A percentile compares a stretch with the other conserved stretches of the same genome.
Conservation (phyloP, 768 basidiomycete genomes). For the Hydnum rufescens region DNA sequence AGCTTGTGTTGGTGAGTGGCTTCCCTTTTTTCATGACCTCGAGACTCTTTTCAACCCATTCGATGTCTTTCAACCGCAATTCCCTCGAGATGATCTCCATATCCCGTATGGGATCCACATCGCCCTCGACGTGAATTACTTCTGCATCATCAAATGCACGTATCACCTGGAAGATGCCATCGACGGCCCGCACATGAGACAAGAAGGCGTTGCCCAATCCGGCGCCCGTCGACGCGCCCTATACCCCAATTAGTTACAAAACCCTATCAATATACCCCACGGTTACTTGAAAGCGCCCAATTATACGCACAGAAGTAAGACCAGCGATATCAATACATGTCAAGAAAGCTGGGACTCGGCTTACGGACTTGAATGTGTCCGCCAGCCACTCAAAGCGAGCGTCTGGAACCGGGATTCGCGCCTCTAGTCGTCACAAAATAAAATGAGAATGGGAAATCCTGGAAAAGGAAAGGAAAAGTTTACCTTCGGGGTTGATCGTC, state of each 20-base stretch:
- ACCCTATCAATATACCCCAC: neutral
- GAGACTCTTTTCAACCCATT: constrained; percentile 89
- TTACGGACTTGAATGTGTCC: constrained; percentile 72
- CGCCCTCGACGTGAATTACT: constrained; percentile 97
- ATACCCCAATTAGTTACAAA: neutral
- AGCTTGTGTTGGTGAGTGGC: constrained; percentile 46
- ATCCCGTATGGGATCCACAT: constrained; percentile 86
- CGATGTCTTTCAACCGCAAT: constrained; percentile 88
- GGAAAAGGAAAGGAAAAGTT: constrained; percentile 1
- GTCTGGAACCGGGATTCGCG: constrained; percentile 92
- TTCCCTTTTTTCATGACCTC: constrained; percentile 65
- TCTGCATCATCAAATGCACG: constrained; percentile 99
- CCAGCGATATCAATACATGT: constrained; percentile 99
- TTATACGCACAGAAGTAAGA: constrained; percentile 56
- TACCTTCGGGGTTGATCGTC: constrained; percentile 70
- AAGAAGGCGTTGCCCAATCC: constrained; percentile 96
- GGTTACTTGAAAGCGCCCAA: neutral
- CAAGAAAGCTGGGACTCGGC: constrained; percentile 78
- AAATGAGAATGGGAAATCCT: constrained; percentile 7
- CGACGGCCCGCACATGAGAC: constrained; percentile 92
- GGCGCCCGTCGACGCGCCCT: constrained; percentile 94
- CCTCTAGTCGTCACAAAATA: constrained; percentile 19
- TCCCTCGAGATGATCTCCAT: constrained; percentile 97
- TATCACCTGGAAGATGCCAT: constrained; percentile 97
- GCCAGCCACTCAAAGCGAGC: constrained; percentile 87